Base-by-base conservation (phyloP, 306 rosid genomes). In the cucumber (Cucumis sativus) region DNA sequence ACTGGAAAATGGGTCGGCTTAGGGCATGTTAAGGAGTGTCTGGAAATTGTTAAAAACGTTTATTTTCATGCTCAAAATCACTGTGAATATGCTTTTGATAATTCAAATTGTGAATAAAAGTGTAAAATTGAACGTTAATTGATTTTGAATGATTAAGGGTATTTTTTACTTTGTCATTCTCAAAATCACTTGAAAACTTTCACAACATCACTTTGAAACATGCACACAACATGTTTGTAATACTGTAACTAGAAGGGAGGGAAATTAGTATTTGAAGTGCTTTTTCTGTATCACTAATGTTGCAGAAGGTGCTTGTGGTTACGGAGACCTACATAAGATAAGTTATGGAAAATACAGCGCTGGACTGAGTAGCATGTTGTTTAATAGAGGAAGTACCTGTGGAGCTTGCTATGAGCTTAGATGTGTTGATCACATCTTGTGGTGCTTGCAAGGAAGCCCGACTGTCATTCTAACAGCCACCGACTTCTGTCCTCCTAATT, bases 261-360 rank as follows among this genome's bases (percentile, higher is more conserved):
- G 6, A 73, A 30, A 54, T 18, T 18, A 33, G 63, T 10, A 33
- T 73, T 73, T 73, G 12, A 28, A 52, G 18, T 17, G 40, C 16
- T 52, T 30, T 33, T 78, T 70, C 8, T 65, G 35, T 55, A 3
- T 37, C 4, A 57, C 45, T 25, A 14, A 18, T 80, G 84, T 84
- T 89, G 84, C 88, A 95, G 99, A 95, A 85, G 99, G 99, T 21
- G 99, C 99, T 79, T 95, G 99, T 89, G 99, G 97, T 15, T 95
- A 89, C 81, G 99, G 99, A 12, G 99, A 95, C 60, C 92, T 95
- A 40, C 99, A 92, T 86, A 90, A 12, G 80, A 87, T 86, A 11
- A 89, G 87, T 51, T 95, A 89, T 84, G 97, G 97, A 7, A 89
- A 84, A 55, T 64, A 87, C 79, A 95, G 97, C 80, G 97, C 90